Evolutionary conservation across 2,329 filamentous ascomycete species (phyloP).

Genomic region (Allantophomopsis cytisporea): DNA sequence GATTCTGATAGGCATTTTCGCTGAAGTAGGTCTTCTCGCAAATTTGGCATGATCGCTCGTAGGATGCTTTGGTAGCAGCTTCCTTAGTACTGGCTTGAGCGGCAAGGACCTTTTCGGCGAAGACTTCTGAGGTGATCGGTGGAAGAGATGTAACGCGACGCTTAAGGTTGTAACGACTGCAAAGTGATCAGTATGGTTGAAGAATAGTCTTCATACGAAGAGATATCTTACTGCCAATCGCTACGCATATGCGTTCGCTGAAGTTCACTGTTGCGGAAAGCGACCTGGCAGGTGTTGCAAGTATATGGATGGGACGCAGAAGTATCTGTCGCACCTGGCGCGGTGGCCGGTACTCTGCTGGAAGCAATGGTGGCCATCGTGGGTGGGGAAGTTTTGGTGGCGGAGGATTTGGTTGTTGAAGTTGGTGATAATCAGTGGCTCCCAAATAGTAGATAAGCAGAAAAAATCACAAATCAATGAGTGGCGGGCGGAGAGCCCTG

Average conservation of each 20-base stretch:
- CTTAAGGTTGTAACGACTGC: slow-evolving; percentile 88
- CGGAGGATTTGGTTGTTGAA: not conserved
- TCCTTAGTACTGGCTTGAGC: slow-evolving; percentile 76
- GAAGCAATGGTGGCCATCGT: slow-evolving; percentile 29
- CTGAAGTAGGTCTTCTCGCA: slow-evolving; percentile 94
- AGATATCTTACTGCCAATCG: slow-evolving; percentile 79
- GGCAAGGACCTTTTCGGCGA: slow-evolving; percentile 89
- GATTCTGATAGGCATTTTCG: slow-evolving; percentile 90
- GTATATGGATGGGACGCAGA: slow-evolving; percentile 72
- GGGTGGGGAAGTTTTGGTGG: not conserved
- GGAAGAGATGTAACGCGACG: slow-evolving; percentile 82
- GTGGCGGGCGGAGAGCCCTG: not conserved
- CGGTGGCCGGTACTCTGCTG: slow-evolving; percentile 18
- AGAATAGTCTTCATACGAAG: slow-evolving; percentile 1
- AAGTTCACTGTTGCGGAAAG: slow-evolving; percentile 84
- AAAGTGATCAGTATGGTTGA: slow-evolving; percentile 7
- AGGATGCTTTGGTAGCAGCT: slow-evolving; percentile 77
- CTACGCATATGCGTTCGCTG: slow-evolving; percentile 95
- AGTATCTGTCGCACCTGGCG: slow-evolving; percentile 13
- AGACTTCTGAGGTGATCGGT: slow-evolving; percentile 81
- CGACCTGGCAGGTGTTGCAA: slow-evolving; percentile 96
- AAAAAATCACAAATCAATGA: not conserved
- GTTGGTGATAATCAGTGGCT: not conserved
- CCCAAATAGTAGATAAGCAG: not conserved
- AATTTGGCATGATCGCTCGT: slow-evolving; percentile 67